A percentile compares a stretch with the other conserved stretches of the same genome.
Evolutionary conservation across 73 alveolate species (phyloP).

Genomic region (Strombidium stylifer): DNA sequence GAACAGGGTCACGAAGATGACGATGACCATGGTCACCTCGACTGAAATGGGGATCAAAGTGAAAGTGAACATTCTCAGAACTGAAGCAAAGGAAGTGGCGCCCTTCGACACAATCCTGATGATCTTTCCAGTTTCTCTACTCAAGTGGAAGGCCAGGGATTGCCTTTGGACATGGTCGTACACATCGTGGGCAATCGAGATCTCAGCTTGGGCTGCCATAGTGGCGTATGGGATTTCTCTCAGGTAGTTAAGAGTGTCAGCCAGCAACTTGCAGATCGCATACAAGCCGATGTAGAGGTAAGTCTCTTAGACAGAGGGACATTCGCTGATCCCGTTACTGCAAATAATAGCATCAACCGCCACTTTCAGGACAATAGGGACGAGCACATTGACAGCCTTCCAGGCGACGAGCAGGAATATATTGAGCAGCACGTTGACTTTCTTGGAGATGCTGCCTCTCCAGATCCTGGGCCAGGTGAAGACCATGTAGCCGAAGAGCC

Average conservation of each 20-base stretch:
- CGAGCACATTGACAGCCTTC: constrained; percentile 36
- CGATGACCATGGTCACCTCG: constrained; percentile 35
- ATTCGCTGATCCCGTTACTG: not conserved
- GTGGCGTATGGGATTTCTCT: constrained; percentile 59
- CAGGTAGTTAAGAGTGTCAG: constrained; percentile 47
- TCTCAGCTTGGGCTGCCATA: constrained; percentile 57
- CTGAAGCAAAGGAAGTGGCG: constrained; percentile 39
- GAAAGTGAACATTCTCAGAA: constrained; percentile 41
- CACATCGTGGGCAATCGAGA: constrained; percentile 51
- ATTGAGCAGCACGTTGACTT: constrained; percentile 35
- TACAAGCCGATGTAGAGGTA: constrained; percentile 31
- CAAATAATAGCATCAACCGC: constrained; percentile 42
- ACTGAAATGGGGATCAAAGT: constrained; percentile 40
- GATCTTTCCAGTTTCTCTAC: constrained; percentile 67
- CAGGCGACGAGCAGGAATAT: constrained; percentile 27
- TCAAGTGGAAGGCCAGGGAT: constrained; percentile 55
- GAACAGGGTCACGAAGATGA: constrained; percentile 3
- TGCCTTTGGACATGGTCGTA: constrained; percentile 54
- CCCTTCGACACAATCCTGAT: constrained; percentile 57
- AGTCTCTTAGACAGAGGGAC: not conserved
- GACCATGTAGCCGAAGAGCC: constrained; percentile 41
- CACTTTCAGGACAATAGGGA: constrained; percentile 49
- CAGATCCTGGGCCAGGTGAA: constrained; percentile 56
- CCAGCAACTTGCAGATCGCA: constrained; percentile 29
- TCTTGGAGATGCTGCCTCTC: constrained; percentile 42